These are phyloP conservation scores for Nicotiana attenuata DNA, from an alignment of 257 asterid genomes.

Conservation along the genomic window DNA sequence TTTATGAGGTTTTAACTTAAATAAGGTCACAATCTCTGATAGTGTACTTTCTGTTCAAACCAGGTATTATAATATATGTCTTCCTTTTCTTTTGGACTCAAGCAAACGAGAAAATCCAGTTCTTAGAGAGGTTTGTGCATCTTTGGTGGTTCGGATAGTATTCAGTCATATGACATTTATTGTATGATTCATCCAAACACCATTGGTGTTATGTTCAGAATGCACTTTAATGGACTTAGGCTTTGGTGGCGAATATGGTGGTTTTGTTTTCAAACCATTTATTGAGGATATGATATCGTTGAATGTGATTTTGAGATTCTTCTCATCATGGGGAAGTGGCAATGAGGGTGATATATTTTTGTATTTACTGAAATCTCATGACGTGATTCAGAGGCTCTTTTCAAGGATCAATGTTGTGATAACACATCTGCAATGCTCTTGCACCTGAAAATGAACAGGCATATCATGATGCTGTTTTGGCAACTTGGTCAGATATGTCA, in stretches of 20 bases:
- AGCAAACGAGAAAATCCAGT: constrained; percentile 79
- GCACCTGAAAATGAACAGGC: too few species aligned
- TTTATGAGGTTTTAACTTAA: background rate
- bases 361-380: too few species aligned
- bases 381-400: too few species aligned
- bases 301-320: background rate
- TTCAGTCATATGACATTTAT: too few species aligned
- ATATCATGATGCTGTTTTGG: too few species aligned
- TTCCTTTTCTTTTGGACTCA: constrained; percentile 93
- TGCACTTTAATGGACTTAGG: constrained; percentile 85
- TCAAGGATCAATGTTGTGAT: too few species aligned
- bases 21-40: constrained; percentile 11
- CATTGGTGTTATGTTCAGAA: constrained; percentile 43
- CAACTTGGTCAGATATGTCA: too few species aligned
- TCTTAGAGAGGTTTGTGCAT: constrained; percentile 70
- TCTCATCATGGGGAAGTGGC: background rate
- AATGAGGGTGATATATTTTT: too few species aligned
- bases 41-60: background rate
- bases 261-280: constrained; percentile 71
- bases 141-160: too few species aligned
- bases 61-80: constrained; percentile 80
- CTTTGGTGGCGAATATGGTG: constrained; percentile 88
- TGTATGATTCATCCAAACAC: constrained; percentile 3
- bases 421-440: too few species aligned
- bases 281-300: constrained; percentile 51